Percentiles rank a stretch among this genome's conserved stretches.
These are phyloP conservation scores for Aspergillus hortae DNA, from an alignment of 2,329 filamentous ascomycete genomes.

Conservation along the genomic window DNA sequence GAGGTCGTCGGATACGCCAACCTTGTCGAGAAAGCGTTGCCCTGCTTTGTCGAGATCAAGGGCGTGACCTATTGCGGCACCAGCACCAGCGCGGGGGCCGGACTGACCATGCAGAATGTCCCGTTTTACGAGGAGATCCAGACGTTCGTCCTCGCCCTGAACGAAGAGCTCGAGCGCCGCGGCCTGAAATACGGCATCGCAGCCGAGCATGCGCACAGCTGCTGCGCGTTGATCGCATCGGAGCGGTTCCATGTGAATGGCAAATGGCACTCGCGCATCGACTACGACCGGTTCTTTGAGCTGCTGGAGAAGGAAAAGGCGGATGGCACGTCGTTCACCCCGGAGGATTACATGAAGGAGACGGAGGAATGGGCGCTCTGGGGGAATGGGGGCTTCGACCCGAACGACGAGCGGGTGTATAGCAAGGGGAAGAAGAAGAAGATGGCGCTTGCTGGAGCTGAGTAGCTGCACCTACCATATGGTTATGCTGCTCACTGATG, in stretches of 20 bases:
- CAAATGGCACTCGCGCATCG: conserved; percentile 87
- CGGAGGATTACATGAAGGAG: conserved; percentile 86
- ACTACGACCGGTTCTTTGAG: conserved; percentile 85
- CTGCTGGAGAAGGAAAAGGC: conserved; percentile 63
- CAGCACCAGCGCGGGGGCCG: conserved; percentile 74
- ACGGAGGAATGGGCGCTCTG: conserved; percentile 94
- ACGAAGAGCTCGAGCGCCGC: conserved; percentile 63
- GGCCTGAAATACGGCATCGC: conserved; percentile 85
- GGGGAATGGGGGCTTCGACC: conserved; percentile 94
- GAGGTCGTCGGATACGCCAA: conserved; percentile 87
- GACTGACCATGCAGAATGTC: conserved; percentile 94
- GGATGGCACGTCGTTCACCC: conserved; percentile 66
- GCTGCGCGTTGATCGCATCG: conserved; percentile 83
- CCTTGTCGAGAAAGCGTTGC: conserved; percentile 78
- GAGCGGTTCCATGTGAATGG: conserved; percentile 72
- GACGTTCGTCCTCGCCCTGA: conserved; percentile 74
- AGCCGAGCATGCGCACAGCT: conserved; percentile 92
- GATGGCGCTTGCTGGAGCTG: conserved; percentile 1
- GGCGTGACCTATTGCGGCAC: conserved; percentile 97
- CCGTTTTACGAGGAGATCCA: conserved; percentile 91
- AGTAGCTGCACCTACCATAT: too few relatives aligned
- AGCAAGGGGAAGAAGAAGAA: conserved; percentile 65
- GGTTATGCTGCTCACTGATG: too few relatives aligned
- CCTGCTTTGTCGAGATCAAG: conserved; percentile 93
- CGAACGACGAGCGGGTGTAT: conserved; percentile 80